These are phyloP conservation scores for Cercospora beticola DNA, from an alignment of 2,329 filamentous ascomycete species.

Conservation along the genomic window DNA sequence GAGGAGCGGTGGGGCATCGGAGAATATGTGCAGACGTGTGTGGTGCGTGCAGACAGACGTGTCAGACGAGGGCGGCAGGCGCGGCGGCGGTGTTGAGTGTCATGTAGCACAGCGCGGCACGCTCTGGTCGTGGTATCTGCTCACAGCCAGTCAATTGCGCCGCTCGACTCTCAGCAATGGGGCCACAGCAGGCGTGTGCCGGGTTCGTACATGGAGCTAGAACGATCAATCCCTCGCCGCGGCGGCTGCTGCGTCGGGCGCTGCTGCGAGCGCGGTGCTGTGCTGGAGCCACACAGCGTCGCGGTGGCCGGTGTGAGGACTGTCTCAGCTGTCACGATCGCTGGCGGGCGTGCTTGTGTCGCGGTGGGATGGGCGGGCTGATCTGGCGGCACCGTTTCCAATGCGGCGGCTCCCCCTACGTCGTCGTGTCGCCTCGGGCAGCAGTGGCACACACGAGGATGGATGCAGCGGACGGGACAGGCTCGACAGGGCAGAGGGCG, in stretches of 20 bases:
- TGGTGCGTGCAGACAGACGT: background rate
- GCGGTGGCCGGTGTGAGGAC: background rate
- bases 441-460: background rate
- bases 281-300: background rate
- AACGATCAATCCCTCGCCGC: background rate
- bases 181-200: slow-evolving; percentile 18
- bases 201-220: slow-evolving; percentile 19
- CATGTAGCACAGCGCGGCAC: slow-evolving; percentile 15
- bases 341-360: slow-evolving; percentile 4
- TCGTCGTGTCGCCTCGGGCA: slow-evolving; percentile 11
- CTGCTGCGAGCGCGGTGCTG: background rate
- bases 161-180: background rate
- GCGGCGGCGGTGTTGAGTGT: slow-evolving; percentile 6
- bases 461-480: background rate
- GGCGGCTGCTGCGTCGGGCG: background rate
- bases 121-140: slow-evolving; percentile 11
- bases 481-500: background rate
- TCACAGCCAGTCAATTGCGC: slow-evolving; percentile 16
- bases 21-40: slow-evolving; percentile 6
- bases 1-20: slow-evolving; percentile 15
- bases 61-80: slow-evolving; percentile 3
- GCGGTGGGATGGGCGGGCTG: background rate
- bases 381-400: background rate
- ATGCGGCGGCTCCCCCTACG: background rate
- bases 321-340: background rate